These are phyloP conservation scores for Boeremia lycopersici DNA, from an alignment of 2,329 filamentous ascomycete species.

Conservation along the genomic window DNA sequence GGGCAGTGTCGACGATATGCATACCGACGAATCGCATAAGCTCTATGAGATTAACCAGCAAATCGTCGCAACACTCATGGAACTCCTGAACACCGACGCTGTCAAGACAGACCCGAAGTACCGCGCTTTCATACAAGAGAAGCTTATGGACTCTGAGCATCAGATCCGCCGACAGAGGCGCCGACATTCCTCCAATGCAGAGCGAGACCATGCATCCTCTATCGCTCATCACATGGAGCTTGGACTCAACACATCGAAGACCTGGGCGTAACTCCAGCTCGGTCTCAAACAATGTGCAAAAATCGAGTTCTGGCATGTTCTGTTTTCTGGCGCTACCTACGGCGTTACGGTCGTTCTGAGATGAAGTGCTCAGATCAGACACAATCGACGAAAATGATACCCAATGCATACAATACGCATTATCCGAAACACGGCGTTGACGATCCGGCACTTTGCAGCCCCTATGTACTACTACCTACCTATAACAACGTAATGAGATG, in stretches of 20 bases:
- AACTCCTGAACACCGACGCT: conserved; percentile 59
- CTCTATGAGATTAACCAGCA: conserved; percentile 58
- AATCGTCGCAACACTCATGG: conserved; percentile 61
- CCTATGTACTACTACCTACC: not conserved
- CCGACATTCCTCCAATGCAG: conserved; percentile 44
- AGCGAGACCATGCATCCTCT: conserved; percentile 43
- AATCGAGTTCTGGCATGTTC: not conserved
- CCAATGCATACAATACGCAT: conserved; percentile 10
- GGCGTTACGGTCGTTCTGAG: conserved; percentile 34
- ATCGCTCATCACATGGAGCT: conserved; percentile 46
- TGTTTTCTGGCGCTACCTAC: not conserved
- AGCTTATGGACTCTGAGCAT: conserved; percentile 60
- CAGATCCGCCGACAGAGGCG: conserved; percentile 54
- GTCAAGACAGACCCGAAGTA: conserved; percentile 54
- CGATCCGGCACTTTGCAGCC: not conserved
- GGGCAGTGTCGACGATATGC: conserved; percentile 39
- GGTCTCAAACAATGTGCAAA: not conserved
- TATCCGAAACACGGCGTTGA: not conserved
- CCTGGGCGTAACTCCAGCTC: conserved; percentile 27
- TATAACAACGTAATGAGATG: not conserved
- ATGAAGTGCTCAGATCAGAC: conserved; percentile 43
- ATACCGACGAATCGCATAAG: conserved; percentile 51
- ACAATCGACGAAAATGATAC: conserved; percentile 17
- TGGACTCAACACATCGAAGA: conserved; percentile 34
- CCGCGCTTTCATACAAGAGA: conserved; percentile 58